Evolutionary conservation across 1,284 basidiomycete species (phyloP).

Genomic region (Cutaneotrichosporon sp.): DNA sequence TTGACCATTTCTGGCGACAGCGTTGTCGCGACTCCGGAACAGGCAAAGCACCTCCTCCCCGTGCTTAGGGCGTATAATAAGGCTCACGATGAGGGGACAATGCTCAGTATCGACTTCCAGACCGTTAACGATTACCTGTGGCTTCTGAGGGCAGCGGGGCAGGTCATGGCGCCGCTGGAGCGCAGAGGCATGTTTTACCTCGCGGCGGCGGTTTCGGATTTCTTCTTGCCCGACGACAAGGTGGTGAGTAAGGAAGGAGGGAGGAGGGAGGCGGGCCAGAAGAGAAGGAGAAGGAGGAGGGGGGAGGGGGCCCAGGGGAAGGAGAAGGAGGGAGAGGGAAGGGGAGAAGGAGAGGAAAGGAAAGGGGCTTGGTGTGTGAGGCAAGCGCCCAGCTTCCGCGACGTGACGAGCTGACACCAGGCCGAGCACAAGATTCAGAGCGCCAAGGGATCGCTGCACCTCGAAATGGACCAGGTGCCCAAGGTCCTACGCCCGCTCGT

Average conservation of each 20-base stretch:
- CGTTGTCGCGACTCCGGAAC: conserved; percentile 65
- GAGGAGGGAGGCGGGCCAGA: background rate
- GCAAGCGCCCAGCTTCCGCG: too few relatives aligned
- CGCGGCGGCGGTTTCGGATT: conserved; percentile 96
- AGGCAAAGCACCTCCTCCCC: conserved; percentile 63
- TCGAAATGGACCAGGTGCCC: conserved; percentile 99
- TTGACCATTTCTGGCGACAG: conserved; percentile 63
- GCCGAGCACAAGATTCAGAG: conserved; percentile 98
- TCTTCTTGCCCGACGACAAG: conserved; percentile 87
- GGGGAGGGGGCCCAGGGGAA: too few relatives aligned
- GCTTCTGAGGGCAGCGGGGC: conserved; percentile 76
- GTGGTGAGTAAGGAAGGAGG: conserved; percentile 62
- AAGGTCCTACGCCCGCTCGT: conserved; percentile 92
- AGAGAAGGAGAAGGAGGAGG: background rate
- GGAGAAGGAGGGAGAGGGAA: too few relatives aligned
- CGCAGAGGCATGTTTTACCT: conserved; percentile 87
- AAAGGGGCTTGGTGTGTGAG: too few relatives aligned
- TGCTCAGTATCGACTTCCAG: conserved; percentile 86
- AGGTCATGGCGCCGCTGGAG: conserved; percentile 61
- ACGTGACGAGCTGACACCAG: conserved; percentile 54
- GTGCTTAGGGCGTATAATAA: conserved; percentile 79
- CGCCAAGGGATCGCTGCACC: conserved; percentile 82
- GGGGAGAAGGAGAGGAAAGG: too few relatives aligned
- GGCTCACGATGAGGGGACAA: conserved; percentile 68
- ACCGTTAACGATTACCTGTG: conserved; percentile 97